Conservation (phyloP, 305 asterid species). For the Fraxinus ornus region DNA sequence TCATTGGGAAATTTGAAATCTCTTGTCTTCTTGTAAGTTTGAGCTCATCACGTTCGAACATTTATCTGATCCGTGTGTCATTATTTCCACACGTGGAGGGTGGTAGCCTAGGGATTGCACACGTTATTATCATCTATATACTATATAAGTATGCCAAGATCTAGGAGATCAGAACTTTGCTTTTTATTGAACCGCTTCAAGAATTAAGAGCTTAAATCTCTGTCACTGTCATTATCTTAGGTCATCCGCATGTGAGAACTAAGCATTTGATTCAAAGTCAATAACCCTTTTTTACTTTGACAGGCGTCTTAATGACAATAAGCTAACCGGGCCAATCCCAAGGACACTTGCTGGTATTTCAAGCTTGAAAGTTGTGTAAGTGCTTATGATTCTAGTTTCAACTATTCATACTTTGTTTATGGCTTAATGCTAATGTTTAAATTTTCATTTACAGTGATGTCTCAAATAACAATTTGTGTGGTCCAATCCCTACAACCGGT, state of each 20-base stretch:
- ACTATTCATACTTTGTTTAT: too few relatives aligned
- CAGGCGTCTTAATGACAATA: conserved; percentile 88
- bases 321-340: conserved; percentile 72
- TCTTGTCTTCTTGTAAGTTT: conserved; percentile 81
- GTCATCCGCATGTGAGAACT: too few relatives aligned
- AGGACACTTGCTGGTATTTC: conserved; percentile 54
- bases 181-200: too few relatives aligned
- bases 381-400: conserved; percentile 33
- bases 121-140: too few relatives aligned
- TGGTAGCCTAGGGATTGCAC: too few relatives aligned
- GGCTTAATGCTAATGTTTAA: too few relatives aligned
- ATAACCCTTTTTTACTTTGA: conserved; percentile 19
- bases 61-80: conserved; percentile 1
- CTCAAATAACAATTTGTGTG: conserved; percentile 79
- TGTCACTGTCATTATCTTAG: too few relatives aligned
- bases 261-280: conserved; percentile 9
- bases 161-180: too few relatives aligned
- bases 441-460: conserved; percentile 78
- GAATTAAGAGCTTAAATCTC: too few relatives aligned
- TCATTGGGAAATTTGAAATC: conserved; percentile 76
- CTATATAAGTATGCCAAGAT: too few relatives aligned
- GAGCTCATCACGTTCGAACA: conserved; percentile 6
- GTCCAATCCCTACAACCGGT: conserved; percentile 80
- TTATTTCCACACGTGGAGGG: too few relatives aligned
- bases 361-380: conserved; percentile 93